Evolutionary conservation across 495 filamentous ascomycete species (phyloP).

Genomic region (Penicillium diatomitis): DNA sequence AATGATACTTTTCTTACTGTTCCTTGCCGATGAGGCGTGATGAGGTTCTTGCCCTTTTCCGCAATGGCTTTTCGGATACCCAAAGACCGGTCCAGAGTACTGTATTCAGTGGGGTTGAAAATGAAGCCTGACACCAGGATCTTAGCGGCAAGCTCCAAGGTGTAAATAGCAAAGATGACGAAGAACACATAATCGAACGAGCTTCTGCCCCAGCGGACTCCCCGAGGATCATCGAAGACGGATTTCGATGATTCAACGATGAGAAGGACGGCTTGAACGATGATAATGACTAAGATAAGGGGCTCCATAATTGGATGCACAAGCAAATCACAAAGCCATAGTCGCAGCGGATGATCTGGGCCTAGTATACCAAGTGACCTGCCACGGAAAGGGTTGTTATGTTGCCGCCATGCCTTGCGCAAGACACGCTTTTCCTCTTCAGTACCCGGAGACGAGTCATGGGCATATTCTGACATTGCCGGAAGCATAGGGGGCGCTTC

Average conservation of each 20-base stretch:
- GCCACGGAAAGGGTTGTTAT: conserved; percentile 77
- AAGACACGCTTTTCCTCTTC: conserved; percentile 33
- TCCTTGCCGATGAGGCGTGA: conserved; percentile 66
- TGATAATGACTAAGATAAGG: conserved; percentile 74
- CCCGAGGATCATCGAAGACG: conserved; percentile 47
- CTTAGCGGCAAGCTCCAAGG: conserved; percentile 70
- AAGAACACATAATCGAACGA: conserved; percentile 74
- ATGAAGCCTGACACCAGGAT: conserved; percentile 89
- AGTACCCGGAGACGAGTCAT: conserved; percentile 40
- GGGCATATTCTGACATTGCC: conserved; percentile 42
- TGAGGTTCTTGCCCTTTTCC: conserved; percentile 66
- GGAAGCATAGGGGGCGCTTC: conserved; percentile 51
- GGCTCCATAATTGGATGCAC: conserved; percentile 84
- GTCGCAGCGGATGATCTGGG: conserved; percentile 64
- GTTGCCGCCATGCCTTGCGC: conserved; percentile 34
- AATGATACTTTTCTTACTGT: conserved; percentile 43
- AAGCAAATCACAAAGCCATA: conserved; percentile 74
- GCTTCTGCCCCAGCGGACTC: conserved; percentile 52
- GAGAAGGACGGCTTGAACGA: conserved; percentile 79
- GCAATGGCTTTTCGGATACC: conserved; percentile 64
- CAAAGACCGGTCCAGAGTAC: conserved; percentile 61
- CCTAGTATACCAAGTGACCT: conserved; percentile 79
- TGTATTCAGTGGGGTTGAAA: conserved; percentile 79
- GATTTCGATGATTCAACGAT: conserved; percentile 68
- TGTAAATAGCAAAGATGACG: conserved; percentile 82